A percentile compares a stretch with the other conserved stretches of the same genome.
phyloP scores from a whole-genome alignment of 352 stramenopile species.

The Chrysophaeum taylorii region DNA sequence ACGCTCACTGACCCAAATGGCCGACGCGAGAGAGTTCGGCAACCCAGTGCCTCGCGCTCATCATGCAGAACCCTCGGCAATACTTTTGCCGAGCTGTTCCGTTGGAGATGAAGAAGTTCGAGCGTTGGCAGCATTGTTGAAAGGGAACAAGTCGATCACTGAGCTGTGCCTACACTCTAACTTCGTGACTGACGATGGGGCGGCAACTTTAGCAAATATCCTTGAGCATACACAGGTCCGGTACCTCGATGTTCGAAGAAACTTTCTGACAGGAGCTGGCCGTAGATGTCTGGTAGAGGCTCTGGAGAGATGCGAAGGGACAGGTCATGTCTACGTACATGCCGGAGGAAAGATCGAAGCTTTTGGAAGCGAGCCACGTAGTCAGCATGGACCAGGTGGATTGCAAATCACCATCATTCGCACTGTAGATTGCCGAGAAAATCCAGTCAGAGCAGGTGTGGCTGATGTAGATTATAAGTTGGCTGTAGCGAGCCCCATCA shows the following conservation, averaged over 20 bases:
- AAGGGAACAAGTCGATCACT: constrained; percentile 67
- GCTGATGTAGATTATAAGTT: too few relatives aligned
- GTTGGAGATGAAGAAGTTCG: constrained; percentile 90
- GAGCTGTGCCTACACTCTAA: constrained; percentile 83
- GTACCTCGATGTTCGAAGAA: constrained; percentile 74
- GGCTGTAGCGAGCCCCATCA: too few relatives aligned
- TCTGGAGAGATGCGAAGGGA: constrained; percentile 73
- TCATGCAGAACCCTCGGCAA: too few relatives aligned
- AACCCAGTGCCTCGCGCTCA: too few relatives aligned
- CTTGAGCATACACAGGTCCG: constrained; percentile 57
- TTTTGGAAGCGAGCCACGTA: too few relatives aligned
- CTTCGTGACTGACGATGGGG: constrained; percentile 76
- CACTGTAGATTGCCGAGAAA: too few relatives aligned
- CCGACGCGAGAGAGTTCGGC: too few relatives aligned
- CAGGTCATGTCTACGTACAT: constrained; percentile 90
- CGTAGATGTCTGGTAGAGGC: constrained; percentile 81
- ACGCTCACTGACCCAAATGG: too few relatives aligned
- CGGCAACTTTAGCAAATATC: constrained; percentile 76
- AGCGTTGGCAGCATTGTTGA: constrained; percentile 76
- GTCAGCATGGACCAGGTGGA: too few relatives aligned
- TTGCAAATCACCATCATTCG: too few relatives aligned
- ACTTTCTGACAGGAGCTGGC: constrained; percentile 72
- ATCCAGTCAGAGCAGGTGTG: too few relatives aligned
- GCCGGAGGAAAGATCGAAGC: constrained; percentile 87
- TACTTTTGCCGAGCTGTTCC: too few relatives aligned